These are phyloP conservation scores for Chalaropsis ovoidea DNA, from an alignment of 2,329 filamentous ascomycete species.

Conservation along the genomic window DNA sequence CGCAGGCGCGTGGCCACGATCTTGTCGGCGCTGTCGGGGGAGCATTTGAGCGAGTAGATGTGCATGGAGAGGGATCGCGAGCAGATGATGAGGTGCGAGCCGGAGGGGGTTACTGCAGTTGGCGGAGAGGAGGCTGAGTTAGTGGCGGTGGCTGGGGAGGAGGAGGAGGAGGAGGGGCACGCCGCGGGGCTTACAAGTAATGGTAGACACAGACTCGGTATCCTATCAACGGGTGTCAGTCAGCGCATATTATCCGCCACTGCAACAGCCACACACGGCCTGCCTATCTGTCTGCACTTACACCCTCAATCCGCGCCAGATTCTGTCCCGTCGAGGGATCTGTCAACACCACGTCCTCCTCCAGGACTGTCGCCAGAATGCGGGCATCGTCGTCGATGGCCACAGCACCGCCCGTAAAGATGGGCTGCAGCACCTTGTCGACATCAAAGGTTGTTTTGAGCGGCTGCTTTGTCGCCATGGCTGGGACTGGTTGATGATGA, in stretches of 20 bases:
- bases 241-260: slow-evolving; percentile 16
- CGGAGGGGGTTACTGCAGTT: slow-evolving; percentile 66
- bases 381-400: slow-evolving; percentile 70
- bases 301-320: slow-evolving; percentile 77
- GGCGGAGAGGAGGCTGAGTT: too few relatives aligned
- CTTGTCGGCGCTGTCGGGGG: slow-evolving; percentile 42
- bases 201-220: slow-evolving; percentile 67
- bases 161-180: too few relatives aligned
- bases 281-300: slow-evolving; percentile 34
- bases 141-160: slow-evolving; percentile 24
- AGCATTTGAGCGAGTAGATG: slow-evolving; percentile 63
- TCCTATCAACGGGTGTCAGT: slow-evolving; percentile 43
- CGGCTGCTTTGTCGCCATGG: slow-evolving; percentile 52
- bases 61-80: slow-evolving; percentile 94
- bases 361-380: slow-evolving; percentile 79
- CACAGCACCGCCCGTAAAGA: slow-evolving; percentile 85
- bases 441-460: slow-evolving; percentile 85
- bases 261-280: background rate
- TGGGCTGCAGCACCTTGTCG: slow-evolving; percentile 72
- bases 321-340: slow-evolving; percentile 74
- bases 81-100: slow-evolving; percentile 78
- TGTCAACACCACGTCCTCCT: slow-evolving; percentile 82
- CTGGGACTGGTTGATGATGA: slow-evolving; percentile 24
- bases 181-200: slow-evolving; percentile 46
- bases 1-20: slow-evolving; percentile 60